Evolutionary conservation across 2,329 filamentous ascomycete species (phyloP).

Genomic region (Ilyonectria sp.): DNA sequence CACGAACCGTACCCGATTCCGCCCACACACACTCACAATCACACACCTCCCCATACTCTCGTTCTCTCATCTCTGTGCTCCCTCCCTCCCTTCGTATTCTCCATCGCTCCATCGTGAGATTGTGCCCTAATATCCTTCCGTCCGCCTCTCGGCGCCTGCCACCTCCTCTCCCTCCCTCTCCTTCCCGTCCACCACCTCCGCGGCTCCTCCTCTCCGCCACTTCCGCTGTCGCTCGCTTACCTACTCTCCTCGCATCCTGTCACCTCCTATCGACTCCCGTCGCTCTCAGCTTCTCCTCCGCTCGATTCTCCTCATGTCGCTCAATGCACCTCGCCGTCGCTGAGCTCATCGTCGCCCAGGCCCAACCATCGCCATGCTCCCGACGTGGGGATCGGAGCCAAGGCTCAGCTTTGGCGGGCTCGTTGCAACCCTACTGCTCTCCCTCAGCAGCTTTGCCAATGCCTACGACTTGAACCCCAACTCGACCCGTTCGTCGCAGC

Average conservation of each 20-base stretch:
- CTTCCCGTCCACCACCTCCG: neutral
- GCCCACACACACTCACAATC: constrained; percentile 29
- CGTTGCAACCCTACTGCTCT: constrained; percentile 45
- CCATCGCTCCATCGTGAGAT: neutral
- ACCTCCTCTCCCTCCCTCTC: neutral
- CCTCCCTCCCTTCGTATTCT: neutral
- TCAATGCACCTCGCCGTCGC: constrained; percentile 19
- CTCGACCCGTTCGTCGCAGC: constrained; percentile 51
- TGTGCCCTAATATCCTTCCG: neutral
- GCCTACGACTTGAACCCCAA: constrained; percentile 57
- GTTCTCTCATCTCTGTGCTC: constrained; percentile 1
- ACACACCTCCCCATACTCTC: neutral
- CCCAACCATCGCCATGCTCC: constrained; percentile 41
- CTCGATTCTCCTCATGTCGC: constrained; percentile 39
- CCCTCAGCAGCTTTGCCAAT: constrained; percentile 42
- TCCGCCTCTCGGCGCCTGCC: neutral
- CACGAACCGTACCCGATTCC: constrained; percentile 32
- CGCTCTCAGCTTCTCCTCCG: constrained; percentile 17
- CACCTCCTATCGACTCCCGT: constrained; percentile 7
- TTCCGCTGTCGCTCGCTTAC: constrained; percentile 1
- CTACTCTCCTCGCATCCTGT: neutral
- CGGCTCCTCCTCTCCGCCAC: neutral
- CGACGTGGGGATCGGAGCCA: constrained; percentile 28
- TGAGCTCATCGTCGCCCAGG: constrained; percentile 39
- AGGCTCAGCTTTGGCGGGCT: constrained; percentile 38